Percentiles rank a stretch among this genome's conserved stretches.
Evolutionary conservation across 2,329 filamentous ascomycete species (phyloP).

Genomic region (Botryosphaeria dothidea): DNA sequence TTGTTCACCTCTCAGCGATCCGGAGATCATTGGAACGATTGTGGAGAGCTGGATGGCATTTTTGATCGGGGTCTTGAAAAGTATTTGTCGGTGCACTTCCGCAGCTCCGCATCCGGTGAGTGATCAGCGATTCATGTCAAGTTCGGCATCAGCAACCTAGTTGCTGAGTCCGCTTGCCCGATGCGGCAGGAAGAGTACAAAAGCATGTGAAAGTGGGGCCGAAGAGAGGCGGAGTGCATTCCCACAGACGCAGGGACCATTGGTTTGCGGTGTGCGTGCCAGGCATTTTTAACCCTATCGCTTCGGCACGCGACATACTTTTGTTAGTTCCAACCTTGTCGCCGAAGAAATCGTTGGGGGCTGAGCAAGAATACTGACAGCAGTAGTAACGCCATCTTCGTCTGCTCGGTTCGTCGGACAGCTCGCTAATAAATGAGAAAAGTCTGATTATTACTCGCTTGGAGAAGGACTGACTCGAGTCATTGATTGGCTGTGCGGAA

Average conservation of each 20-base stretch:
- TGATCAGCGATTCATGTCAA: background rate
- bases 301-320: background rate
- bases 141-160: background rate
- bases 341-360: no score
- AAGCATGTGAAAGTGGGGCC: slow-evolving; percentile 13
- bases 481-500: background rate
- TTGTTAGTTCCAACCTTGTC: no score
- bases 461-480: background rate
- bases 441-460: background rate
- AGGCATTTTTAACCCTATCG: background rate
- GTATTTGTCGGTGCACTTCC: no score
- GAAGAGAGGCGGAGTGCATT: background rate
- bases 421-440: no score
- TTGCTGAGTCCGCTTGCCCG: background rate
- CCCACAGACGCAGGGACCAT: background rate
- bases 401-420: no score
- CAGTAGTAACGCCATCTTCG: no score
- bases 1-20: no score
- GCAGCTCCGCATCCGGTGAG: no score
- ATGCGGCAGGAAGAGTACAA: background rate
- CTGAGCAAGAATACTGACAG: no score
- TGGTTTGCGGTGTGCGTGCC: background rate
- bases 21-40: no score
- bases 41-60: no score
- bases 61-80: no score